Conservation (phyloP, 2,329 filamentous ascomycete genomes). For the Epichloe bromicola region DNA sequence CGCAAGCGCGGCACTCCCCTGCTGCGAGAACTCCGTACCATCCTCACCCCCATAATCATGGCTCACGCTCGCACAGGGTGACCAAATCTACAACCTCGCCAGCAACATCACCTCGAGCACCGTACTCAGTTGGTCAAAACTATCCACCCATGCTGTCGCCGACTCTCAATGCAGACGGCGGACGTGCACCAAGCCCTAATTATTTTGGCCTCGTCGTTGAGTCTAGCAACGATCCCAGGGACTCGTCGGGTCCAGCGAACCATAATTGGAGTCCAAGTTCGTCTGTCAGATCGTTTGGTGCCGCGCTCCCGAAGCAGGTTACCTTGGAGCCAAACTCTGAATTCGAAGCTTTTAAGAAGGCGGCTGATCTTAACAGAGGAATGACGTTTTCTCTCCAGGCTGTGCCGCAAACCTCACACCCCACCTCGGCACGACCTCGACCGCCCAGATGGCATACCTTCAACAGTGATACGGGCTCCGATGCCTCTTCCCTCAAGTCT, state of each 20-base stretch:
- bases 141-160: conserved; percentile 39
- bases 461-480: conserved; percentile 28
- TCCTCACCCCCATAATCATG: conserved; percentile 26
- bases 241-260: conserved; percentile 49
- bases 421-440: conserved; percentile 25
- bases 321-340: conserved; percentile 65
- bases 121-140: conserved; percentile 42
- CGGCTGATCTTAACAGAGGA: conserved; percentile 51
- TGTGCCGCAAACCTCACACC: conserved; percentile 19
- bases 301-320: conserved; percentile 54
- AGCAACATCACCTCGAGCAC: conserved; percentile 35
- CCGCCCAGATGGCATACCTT: conserved; percentile 36
- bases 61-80: conserved; percentile 25
- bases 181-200: conserved; percentile 56
- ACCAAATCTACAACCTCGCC: conserved; percentile 39
- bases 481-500: conserved; percentile 18
- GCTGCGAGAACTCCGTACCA: conserved; percentile 21
- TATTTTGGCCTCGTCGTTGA: conserved; percentile 74
- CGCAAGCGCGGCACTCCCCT: conserved; percentile 25
- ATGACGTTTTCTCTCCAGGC: conserved; percentile 36
- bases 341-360: conserved; percentile 66
- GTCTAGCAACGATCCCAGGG: conserved; percentile 43
- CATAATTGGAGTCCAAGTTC: conserved; percentile 65
- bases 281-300: conserved; percentile 56
- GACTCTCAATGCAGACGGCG: conserved; percentile 18